Conservation (phyloP, 1,284 basidiomycete genomes). For the Ustilago lituana region DNA sequence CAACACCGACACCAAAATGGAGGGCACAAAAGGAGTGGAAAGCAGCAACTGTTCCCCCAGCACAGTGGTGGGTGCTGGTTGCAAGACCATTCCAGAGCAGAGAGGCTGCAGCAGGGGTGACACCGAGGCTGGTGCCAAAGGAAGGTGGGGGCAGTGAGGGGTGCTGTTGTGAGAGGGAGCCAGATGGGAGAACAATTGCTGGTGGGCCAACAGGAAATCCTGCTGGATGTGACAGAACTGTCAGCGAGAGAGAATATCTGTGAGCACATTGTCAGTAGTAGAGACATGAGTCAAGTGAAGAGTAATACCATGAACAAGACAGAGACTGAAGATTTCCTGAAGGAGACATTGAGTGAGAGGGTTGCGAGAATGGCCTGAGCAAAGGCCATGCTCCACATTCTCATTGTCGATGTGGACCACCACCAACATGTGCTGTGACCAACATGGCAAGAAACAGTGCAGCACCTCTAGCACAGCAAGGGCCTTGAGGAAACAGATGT, state of each 20-base stretch:
- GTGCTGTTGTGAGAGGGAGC: no score
- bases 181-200: no score
- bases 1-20: not conserved
- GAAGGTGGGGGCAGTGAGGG: no score
- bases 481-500: slow-evolving; percentile 8
- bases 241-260: not conserved
- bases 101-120: no score
- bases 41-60: not conserved
- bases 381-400: slow-evolving; percentile 3
- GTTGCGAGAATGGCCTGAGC: not conserved
- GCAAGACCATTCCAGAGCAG: no score
- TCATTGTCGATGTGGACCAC: slow-evolving; percentile 1
- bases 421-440: not conserved
- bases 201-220: no score
- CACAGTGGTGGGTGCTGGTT: no score
- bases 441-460: not conserved
- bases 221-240: not conserved
- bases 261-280: not conserved
- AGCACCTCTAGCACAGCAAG: slow-evolving; percentile 1
- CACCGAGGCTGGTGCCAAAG: no score
- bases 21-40: not conserved
- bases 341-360: not conserved
- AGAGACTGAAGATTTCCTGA: not conserved
- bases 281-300: not conserved
- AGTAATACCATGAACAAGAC: not conserved